Evolutionary conservation across 768 basidiomycete genomes (phyloP).

Genomic region (Stropharia rugosoannulata): DNA sequence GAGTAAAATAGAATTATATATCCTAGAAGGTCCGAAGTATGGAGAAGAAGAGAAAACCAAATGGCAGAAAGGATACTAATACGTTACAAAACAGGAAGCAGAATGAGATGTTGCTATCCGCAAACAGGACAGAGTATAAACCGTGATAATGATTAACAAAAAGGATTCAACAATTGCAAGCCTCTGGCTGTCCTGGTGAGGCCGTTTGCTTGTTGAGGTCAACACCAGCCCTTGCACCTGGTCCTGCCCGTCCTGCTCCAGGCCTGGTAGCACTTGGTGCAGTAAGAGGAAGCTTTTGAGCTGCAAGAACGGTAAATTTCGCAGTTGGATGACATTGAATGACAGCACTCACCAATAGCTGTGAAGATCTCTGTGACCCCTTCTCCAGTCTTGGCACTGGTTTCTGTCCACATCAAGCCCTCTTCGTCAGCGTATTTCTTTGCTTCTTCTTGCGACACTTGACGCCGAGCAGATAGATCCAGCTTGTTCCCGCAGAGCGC

Average conservation of each 20-base stretch:
- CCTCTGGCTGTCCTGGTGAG: conserved; percentile 54
- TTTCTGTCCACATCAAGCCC: conserved; percentile 91
- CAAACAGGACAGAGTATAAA: conserved; percentile 7
- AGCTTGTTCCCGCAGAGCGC: conserved; percentile 96
- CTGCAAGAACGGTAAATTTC: conserved; percentile 33
- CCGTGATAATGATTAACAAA: neutral
- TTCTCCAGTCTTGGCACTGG: conserved; percentile 87
- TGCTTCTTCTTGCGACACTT: conserved; percentile 85
- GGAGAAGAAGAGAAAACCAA: conserved; percentile 17
- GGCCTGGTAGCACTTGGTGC: conserved; percentile 66
- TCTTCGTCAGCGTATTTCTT: conserved; percentile 92
- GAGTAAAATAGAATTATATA: conserved; percentile 26
- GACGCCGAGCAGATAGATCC: conserved; percentile 82
- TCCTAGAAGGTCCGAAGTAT: conserved; percentile 36
- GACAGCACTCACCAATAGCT: conserved; percentile 59
- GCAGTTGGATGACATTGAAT: neutral
- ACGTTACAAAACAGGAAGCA: conserved; percentile 31
- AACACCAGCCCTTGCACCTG: conserved; percentile 63
- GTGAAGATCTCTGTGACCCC: conserved; percentile 86
- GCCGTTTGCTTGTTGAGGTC: conserved; percentile 73
- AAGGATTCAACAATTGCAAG: conserved; percentile 70
- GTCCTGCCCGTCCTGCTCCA: conserved; percentile 49
- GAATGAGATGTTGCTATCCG: conserved; percentile 16
- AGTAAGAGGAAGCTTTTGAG: conserved; percentile 86
- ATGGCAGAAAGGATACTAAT: conserved; percentile 22